Base-by-base conservation (phyloP, 768 basidiomycete species). In the Mycena vitilis region DNA sequence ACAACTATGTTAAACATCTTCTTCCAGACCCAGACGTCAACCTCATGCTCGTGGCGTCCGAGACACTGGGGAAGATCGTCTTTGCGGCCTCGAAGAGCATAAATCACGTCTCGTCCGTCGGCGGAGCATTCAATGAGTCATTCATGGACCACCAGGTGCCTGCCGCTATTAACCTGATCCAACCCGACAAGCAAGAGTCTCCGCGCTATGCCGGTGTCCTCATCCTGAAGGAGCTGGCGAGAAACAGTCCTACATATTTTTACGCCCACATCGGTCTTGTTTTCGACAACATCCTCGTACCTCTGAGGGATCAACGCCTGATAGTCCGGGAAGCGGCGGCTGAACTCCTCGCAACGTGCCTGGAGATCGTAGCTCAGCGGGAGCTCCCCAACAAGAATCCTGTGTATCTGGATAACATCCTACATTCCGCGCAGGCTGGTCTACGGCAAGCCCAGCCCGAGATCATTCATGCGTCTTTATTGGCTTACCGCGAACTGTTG, bases 21-120 rank as follows among this genome's bases (percentile, higher is more conserved):
- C 86, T 98, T 22, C 95, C 95, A 5, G 94, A 94, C 75, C 87
- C 90, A 60, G 97, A 98, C 77, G 88, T 95, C 74, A 92, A 93
- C 78, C 90, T 99, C 76, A 98, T 98, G 96, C 86, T 96, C 42
- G 89, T 92, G 11, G 95, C 95, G 1, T 95, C 96, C n/a, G 94
- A 95, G 78, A 95, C 94, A 0, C 86, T 96, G 36, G 95, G 95
- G 0, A 87, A 90, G 74, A 96, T 97, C 45, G 71, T 72, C 1
- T 45, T 53, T 22, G 67, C 71, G 16, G 71, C 71, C 40, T 69
- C 71, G 54, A 72, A 72, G 71, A 65, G 49, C 55, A 69, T 62
- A 2, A 69, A 59, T 37, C 67, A 65, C 75, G 93, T 93, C 38
- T 87, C 91, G 65, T 90, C 94, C 34, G 94, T 94, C 23, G 94